Conservation (phyloP, 2,329 filamentous ascomycete genomes). For the Cladophialophora exuberans region DNA sequence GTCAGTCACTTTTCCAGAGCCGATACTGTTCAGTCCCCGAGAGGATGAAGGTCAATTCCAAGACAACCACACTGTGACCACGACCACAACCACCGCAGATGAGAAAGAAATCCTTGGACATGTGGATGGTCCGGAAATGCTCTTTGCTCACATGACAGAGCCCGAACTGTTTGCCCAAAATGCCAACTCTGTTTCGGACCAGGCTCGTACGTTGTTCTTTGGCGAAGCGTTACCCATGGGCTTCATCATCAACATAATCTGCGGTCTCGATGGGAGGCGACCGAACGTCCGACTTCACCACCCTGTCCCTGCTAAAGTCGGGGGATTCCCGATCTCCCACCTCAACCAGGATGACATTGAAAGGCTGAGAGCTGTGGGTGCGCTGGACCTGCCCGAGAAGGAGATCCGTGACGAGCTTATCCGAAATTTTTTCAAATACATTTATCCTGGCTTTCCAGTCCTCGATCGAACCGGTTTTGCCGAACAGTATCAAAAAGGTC, state of each 20-base stretch:
- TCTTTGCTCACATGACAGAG: neutral
- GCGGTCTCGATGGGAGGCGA: neutral
- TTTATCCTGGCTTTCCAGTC: neutral
- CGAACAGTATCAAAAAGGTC: neutral
- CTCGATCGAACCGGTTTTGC: neutral
- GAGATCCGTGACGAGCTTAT: neutral
- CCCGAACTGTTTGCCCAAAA: neutral
- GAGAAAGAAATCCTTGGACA: neutral
- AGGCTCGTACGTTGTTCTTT: neutral
- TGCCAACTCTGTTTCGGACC: neutral
- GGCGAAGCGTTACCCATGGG: neutral
- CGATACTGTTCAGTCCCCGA: too few relatives aligned
- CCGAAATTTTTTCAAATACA: neutral
- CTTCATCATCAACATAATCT: neutral
- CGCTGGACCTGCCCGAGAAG: neutral
- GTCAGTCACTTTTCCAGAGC: too few relatives aligned
- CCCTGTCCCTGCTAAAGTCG: neutral
- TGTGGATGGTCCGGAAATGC: neutral
- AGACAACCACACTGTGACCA: too few relatives aligned
- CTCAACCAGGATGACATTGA: neutral
- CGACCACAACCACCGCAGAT: neutral
- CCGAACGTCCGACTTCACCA: neutral
- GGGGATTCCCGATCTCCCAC: neutral
- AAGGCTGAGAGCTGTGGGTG: neutral
- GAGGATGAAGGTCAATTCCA: too few relatives aligned